These are phyloP conservation scores for Kwoniella bestiolae DNA, from an alignment of 768 basidiomycete species.

Conservation along the genomic window DNA sequence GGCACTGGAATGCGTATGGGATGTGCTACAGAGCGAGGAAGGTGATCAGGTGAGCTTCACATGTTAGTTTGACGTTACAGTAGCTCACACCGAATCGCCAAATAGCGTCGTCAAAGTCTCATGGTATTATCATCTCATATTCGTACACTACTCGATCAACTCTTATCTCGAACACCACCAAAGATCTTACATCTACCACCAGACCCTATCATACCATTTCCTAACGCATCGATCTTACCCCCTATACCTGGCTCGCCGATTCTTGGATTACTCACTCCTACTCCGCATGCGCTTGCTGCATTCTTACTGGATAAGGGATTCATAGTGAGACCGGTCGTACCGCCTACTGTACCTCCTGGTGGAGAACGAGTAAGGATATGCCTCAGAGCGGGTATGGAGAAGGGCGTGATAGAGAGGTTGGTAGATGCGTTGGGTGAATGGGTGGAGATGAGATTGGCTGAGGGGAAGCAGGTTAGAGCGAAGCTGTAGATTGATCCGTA, in stretches of 20 bases:
- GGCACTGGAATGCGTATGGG: constrained; percentile 76
- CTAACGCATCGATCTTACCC: constrained; percentile 39
- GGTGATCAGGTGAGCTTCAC: constrained; percentile 64
- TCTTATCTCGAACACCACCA: constrained; percentile 16
- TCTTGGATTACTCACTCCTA: constrained; percentile 77
- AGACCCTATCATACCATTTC: constrained; percentile 8
- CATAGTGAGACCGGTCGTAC: constrained; percentile 58
- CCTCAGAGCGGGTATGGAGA: constrained; percentile 75
- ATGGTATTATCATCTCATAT: constrained; percentile 58
- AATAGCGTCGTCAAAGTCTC: constrained; percentile 38
- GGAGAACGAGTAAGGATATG: constrained; percentile 86
- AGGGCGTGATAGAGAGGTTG: constrained; percentile 67
- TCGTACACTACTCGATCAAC: constrained; percentile 22
- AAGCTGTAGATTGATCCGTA: constrained; percentile 15
- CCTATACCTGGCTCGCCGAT: constrained; percentile 70
- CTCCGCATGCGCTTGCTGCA: constrained; percentile 74
- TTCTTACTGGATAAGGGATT: constrained; percentile 62
- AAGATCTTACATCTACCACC: constrained; percentile 27
- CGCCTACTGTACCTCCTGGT: constrained; percentile 86
- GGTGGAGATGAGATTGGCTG: constrained; percentile 30
- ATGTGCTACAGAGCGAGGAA: constrained; percentile 72
- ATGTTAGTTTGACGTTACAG: neutral
- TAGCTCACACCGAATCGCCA: constrained; percentile 45
- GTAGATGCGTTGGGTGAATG: constrained; percentile 61
- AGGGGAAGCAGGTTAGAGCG: constrained; percentile 9